phyloP scores from a whole-genome alignment of 2,329 filamentous ascomycete species.

The Sporothrix inflata region DNA sequence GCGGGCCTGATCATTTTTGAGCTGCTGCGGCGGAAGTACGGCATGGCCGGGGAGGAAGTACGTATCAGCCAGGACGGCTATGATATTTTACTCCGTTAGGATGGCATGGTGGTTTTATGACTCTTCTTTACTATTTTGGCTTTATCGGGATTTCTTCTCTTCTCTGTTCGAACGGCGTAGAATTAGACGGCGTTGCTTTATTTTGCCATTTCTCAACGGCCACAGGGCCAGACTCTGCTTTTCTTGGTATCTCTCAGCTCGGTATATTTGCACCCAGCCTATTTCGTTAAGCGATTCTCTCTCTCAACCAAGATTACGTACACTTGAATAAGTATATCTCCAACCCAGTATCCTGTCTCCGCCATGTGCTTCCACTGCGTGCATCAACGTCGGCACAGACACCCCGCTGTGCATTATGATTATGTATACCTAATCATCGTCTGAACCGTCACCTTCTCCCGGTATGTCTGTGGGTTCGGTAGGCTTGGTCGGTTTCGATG shows the following conservation, averaged over 20 bases:
- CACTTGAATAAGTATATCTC: neutral
- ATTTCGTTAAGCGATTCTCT: neutral
- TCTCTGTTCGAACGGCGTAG: neutral
- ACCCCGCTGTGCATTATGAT: neutral
- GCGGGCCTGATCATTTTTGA: slow-evolving; percentile 80
- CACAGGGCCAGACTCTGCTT: neutral
- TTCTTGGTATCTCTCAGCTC: neutral
- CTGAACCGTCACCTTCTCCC: neutral
- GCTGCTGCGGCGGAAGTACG: slow-evolving; percentile 73
- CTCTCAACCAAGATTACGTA: neutral
- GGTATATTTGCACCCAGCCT: neutral
- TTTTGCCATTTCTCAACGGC: neutral
- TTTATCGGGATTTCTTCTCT: too few species aligned
- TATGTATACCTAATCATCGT: neutral
- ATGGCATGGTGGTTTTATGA: neutral
- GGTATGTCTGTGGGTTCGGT: neutral
- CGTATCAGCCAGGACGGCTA: slow-evolving; percentile 70
- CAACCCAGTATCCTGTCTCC: neutral
- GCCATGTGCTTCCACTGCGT: neutral
- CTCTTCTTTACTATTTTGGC: too few species aligned
- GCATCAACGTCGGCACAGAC: neutral
- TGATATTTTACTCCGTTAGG: slow-evolving; percentile 62
- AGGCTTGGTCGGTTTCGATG: neutral
- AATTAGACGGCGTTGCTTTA: slow-evolving; percentile 23
- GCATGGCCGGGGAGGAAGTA: slow-evolving; percentile 62